Evolutionary conservation across 495 filamentous ascomycete genomes (phyloP).

Genomic region (Penicilliopsis zonata): DNA sequence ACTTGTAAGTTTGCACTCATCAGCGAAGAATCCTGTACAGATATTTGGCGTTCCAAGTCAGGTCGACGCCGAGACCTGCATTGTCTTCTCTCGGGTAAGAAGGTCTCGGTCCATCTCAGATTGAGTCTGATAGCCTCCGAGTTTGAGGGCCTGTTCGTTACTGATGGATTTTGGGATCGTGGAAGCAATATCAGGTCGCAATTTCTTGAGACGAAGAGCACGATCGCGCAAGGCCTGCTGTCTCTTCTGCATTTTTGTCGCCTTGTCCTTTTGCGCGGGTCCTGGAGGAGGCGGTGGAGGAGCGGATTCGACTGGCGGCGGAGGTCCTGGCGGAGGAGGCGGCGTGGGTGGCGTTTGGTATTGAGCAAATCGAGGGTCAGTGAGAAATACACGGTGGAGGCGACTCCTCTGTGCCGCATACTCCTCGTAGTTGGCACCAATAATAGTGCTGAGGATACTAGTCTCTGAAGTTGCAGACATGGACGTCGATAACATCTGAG

Average conservation of each 20-base stretch:
- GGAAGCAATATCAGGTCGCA: slow-evolving; percentile 17
- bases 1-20: no score
- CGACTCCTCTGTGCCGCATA: slow-evolving; percentile 52
- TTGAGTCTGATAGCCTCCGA: slow-evolving; percentile 18
- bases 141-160: slow-evolving; percentile 13
- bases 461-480: slow-evolving; percentile 12
- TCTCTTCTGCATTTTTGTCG: slow-evolving; percentile 12
- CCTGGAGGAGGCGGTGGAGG: slow-evolving; percentile 12
- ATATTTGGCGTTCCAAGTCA: no score
- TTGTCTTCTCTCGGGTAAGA: slow-evolving; percentile 11
- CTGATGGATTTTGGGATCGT: slow-evolving; percentile 13
- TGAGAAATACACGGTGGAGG: slow-evolving; percentile 34
- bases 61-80: slow-evolving; percentile 2
- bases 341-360: slow-evolving; percentile 17
- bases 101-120: slow-evolving; percentile 21
- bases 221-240: slow-evolving; percentile 15
- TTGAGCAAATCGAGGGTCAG: slow-evolving; percentile 22
- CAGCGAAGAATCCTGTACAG: no score
- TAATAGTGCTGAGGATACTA: slow-evolving; percentile 52
- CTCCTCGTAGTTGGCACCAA: slow-evolving; percentile 60
- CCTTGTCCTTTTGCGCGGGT: slow-evolving; percentile 10
- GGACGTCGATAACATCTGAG: slow-evolving; percentile 39
- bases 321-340: slow-evolving; percentile 18
- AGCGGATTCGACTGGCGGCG: slow-evolving; percentile 9
- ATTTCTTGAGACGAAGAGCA: slow-evolving; percentile 13